phyloP scores from a whole-genome alignment of 177 flowering plant genomes.

The Vitis hybrid region DNA sequence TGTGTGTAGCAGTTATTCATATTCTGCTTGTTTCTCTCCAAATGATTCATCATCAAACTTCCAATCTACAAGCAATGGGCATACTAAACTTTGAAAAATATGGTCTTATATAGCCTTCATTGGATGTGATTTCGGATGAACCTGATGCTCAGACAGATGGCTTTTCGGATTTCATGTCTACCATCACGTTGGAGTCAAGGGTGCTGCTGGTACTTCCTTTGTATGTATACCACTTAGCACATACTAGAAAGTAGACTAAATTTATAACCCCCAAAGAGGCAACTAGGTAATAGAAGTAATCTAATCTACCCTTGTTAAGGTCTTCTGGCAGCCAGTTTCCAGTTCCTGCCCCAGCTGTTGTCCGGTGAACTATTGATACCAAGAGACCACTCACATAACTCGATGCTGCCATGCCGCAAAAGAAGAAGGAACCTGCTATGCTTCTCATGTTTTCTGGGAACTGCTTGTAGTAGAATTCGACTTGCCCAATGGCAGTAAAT shows the following conservation, averaged over 20 bases:
- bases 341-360: slow-evolving; percentile 12
- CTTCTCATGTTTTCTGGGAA: slow-evolving; percentile 88
- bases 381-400: slow-evolving; percentile 43
- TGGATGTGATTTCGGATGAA: too few species aligned
- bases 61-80: too few species aligned
- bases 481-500: slow-evolving; percentile 48
- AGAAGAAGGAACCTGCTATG: slow-evolving; percentile 37
- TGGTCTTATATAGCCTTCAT: too few species aligned
- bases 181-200: slow-evolving; percentile 13
- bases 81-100: too few species aligned
- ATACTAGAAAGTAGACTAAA: slow-evolving; percentile 43
- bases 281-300: slow-evolving; percentile 59
- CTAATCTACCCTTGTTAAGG: slow-evolving; percentile 60
- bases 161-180: slow-evolving; percentile 4
- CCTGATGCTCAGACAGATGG: slow-evolving; percentile 1
- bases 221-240: slow-evolving; percentile 59
- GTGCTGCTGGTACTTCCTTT: slow-evolving; percentile 30
- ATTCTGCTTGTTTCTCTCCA: too few species aligned
- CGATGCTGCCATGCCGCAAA: slow-evolving; percentile 27
- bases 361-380: slow-evolving; percentile 29
- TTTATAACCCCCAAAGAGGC: slow-evolving; percentile 48
- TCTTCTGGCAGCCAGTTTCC: slow-evolving; percentile 56
- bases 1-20: too few species aligned
- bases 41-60: too few species aligned
- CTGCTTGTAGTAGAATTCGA: slow-evolving; percentile 83